A percentile compares a stretch with the other conserved stretches of the same genome.
Conservation (phyloP, 1,139 yeast species). For the Sugiyamaella paludigena region DNA sequence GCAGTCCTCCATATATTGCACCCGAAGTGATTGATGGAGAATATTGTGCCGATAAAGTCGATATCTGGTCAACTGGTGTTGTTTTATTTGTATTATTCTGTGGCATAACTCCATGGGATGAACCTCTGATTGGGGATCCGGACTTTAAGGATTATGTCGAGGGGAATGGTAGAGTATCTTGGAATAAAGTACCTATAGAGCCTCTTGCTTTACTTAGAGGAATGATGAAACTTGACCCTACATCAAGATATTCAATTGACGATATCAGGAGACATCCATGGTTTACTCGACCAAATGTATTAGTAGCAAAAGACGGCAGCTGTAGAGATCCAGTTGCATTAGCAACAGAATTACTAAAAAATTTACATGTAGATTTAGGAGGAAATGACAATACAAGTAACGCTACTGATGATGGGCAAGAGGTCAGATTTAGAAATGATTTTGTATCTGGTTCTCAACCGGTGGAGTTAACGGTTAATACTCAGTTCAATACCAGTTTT, state of each 20-base stretch:
- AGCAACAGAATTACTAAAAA: conserved; percentile 38
- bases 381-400: no score
- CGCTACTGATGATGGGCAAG: no score
- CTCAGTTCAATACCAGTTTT: not conserved
- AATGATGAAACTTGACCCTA: conserved; percentile 92
- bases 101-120: conserved; percentile 93
- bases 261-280: conserved; percentile 85
- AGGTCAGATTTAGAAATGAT: no score
- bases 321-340: conserved; percentile 27
- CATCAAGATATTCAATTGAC: conserved; percentile 69
- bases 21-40: conserved; percentile 91
- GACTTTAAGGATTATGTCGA: conserved; percentile 73
- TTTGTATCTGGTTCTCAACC: conserved; percentile 13
- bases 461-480: conserved; percentile 4
- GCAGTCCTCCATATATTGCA: conserved; percentile 88
- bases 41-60: conserved; percentile 83
- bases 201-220: conserved; percentile 93
- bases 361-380: conserved; percentile 38
- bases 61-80: conserved; percentile 96
- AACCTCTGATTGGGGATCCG: conserved; percentile 50
- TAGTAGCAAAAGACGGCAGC: conserved; percentile 8
- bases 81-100: conserved; percentile 84
- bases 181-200: conserved; percentile 70
- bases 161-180: conserved; percentile 66
- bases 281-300: conserved; percentile 45